phyloP scores from a whole-genome alignment of 306 rosid species.

The Benincasa hispida region DNA sequence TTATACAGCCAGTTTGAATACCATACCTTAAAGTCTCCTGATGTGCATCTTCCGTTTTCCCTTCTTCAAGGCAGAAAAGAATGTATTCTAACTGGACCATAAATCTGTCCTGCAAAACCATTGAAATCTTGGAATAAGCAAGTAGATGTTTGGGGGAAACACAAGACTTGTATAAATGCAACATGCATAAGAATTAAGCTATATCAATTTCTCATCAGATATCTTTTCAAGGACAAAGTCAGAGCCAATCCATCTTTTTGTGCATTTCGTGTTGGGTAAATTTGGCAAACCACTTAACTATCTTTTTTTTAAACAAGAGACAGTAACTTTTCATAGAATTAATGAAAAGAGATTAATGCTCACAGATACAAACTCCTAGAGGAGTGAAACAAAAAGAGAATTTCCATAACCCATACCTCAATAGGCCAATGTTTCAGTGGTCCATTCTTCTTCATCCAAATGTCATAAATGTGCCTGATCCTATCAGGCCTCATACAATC shows the following conservation, averaged over 20 bases:
- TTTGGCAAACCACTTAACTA: not conserved
- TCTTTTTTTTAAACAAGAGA: not conserved
- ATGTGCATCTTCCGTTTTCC: conserved; percentile 38
- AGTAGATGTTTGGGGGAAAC: not conserved
- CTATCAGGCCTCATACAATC: conserved; percentile 12
- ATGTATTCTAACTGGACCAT: conserved; percentile 44
- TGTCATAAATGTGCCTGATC: conserved; percentile 37
- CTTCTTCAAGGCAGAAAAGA: conserved; percentile 40
- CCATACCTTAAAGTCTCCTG: conserved; percentile 42
- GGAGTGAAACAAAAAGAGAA: too few species aligned
- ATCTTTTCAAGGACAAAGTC: not conserved
- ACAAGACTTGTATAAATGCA: not conserved
- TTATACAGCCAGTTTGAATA: not conserved
- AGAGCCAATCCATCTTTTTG: too few species aligned
- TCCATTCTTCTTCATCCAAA: conserved; percentile 58
- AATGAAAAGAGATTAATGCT: too few species aligned
- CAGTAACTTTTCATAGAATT: too few species aligned
- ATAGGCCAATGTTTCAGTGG: conserved; percentile 27
- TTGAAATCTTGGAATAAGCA: not conserved
- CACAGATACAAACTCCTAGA: too few species aligned
- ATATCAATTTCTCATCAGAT: not conserved
- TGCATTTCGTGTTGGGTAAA: not conserved
- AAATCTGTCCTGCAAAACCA: conserved; percentile 34
- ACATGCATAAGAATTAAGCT: not conserved
- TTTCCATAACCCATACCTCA: conserved; percentile 32